A percentile compares a stretch with the other conserved stretches of the same genome.
Conservation (phyloP, 257 asterid genomes). For the Primulina tabacum region DNA sequence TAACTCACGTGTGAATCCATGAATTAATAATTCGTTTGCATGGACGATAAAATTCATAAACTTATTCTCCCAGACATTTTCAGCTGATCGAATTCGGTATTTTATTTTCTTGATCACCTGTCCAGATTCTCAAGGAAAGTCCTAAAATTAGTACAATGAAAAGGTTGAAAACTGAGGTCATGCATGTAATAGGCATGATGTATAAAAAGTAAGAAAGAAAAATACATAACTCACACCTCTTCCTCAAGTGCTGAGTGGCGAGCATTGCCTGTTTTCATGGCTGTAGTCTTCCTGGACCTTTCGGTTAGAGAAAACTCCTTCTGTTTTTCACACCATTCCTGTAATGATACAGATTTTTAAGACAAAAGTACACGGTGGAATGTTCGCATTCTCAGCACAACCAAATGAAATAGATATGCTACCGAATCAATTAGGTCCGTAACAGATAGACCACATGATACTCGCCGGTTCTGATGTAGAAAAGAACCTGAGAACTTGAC, state of each 20-base stretch:
- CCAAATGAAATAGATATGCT: too few relatives aligned
- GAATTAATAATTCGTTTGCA: slow-evolving; percentile 67
- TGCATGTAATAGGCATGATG: too few relatives aligned
- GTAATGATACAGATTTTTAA: not conserved
- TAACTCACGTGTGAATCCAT: slow-evolving; percentile 85
- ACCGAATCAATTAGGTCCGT: slow-evolving; percentile 87
- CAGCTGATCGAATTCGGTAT: slow-evolving; percentile 48
- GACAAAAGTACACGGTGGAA: not conserved
- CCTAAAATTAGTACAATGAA: slow-evolving; percentile 2
- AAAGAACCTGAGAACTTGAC: slow-evolving; percentile 68
- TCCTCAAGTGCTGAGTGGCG: too few relatives aligned
- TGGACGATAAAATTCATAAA: slow-evolving; percentile 71
- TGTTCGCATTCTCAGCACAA: too few relatives aligned
- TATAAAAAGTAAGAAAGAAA: too few relatives aligned
- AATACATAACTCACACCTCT: too few relatives aligned
- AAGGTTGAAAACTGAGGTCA: too few relatives aligned
- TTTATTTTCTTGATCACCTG: slow-evolving; percentile 69
- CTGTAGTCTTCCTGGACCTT: not conserved
- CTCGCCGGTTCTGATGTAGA: slow-evolving; percentile 56
- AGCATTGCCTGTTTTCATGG: not conserved
- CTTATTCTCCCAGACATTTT: slow-evolving; percentile 80
- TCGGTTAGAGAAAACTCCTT: not conserved
- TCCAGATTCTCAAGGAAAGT: slow-evolving; percentile 24
- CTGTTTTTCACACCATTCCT: not conserved
- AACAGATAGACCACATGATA: slow-evolving; percentile 53